Evolutionary conservation across 2,329 filamentous ascomycete genomes (phyloP).

Genomic region (Aspergillus carbonarius): DNA sequence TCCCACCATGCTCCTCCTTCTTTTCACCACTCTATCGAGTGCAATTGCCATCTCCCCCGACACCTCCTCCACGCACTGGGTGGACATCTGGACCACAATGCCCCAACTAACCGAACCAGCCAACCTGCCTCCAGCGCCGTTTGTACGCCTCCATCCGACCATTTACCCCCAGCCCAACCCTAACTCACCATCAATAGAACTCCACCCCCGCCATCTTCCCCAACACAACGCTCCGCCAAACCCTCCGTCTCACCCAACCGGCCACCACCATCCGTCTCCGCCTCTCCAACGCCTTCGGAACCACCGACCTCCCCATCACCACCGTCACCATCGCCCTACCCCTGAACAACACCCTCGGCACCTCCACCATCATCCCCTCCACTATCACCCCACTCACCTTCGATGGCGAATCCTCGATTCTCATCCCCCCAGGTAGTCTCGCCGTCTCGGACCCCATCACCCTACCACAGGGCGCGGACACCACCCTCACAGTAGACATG

Average conservation of each 20-base stretch:
- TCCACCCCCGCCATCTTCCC: slow-evolving; percentile 54
- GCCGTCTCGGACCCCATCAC: slow-evolving; percentile 63
- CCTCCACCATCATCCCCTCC: slow-evolving; percentile 51
- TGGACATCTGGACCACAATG: slow-evolving; percentile 66
- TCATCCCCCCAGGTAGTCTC: slow-evolving; percentile 57
- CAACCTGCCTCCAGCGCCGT: slow-evolving; percentile 62
- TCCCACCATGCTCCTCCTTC: too few relatives aligned
- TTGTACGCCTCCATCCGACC: slow-evolving; percentile 44
- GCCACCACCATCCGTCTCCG: slow-evolving; percentile 60
- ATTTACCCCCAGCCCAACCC: slow-evolving; percentile 8
- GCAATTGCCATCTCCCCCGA: background rate
- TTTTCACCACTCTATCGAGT: background rate
- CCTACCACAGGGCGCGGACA: slow-evolving; percentile 52
- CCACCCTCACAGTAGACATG: slow-evolving; percentile 58
- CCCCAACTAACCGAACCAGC: slow-evolving; percentile 62
- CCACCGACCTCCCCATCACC: slow-evolving; percentile 59
- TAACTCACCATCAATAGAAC: slow-evolving; percentile 43
- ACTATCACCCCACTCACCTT: slow-evolving; percentile 60
- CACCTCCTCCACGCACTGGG: slow-evolving; percentile 48
- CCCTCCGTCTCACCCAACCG: slow-evolving; percentile 59
- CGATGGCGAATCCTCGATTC: slow-evolving; percentile 51
- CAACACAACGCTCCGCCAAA: slow-evolving; percentile 66
- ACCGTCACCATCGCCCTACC: slow-evolving; percentile 60
- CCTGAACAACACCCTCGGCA: slow-evolving; percentile 42
- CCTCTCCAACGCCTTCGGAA: slow-evolving; percentile 66